Conservation (phyloP, 2,329 filamentous ascomycete genomes). For the Trichothecium roseum region DNA sequence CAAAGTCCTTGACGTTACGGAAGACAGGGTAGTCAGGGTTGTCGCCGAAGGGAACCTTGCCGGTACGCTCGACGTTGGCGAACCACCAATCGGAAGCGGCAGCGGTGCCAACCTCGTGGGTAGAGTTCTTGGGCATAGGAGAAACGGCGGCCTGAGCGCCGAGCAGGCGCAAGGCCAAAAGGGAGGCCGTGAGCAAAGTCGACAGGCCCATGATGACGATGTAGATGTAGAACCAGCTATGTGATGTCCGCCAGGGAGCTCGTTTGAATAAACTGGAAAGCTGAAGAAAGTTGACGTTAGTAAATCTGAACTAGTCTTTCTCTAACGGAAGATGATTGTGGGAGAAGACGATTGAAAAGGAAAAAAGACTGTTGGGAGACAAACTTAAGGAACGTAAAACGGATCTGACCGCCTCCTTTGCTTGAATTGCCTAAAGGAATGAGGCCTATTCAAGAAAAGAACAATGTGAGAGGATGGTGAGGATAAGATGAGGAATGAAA, state of each 20-base stretch:
- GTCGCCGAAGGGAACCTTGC: slow-evolving; percentile 47
- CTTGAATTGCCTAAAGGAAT: background rate
- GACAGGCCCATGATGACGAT: slow-evolving; percentile 33
- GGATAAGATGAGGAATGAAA: slow-evolving; percentile 1
- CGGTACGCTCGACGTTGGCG: slow-evolving; percentile 57
- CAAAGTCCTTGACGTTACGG: slow-evolving; percentile 68
- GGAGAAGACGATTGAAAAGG: no score
- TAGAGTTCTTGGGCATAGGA: slow-evolving; percentile 14
- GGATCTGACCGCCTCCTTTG: background rate
- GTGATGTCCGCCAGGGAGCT: slow-evolving; percentile 9
- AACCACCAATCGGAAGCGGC: slow-evolving; percentile 57
- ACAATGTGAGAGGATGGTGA: slow-evolving; percentile 1
- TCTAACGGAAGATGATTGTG: no score
- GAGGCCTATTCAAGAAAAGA: slow-evolving; percentile 1
- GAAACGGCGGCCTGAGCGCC: slow-evolving; percentile 8
- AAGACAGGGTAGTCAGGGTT: slow-evolving; percentile 57
- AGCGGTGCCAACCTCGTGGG: slow-evolving; percentile 11
- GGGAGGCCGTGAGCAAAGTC: slow-evolving; percentile 27
- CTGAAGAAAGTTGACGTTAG: background rate
- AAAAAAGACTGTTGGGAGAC: no score
- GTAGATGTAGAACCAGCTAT: slow-evolving; percentile 22
- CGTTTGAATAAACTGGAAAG: background rate
- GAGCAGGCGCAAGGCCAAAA: slow-evolving; percentile 33
- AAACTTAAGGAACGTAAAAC: background rate
- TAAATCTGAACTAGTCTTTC: background rate